Evolutionary conservation across 2,329 filamentous ascomycete genomes (phyloP).

Genomic region (Ophioceras dolichostomum): DNA sequence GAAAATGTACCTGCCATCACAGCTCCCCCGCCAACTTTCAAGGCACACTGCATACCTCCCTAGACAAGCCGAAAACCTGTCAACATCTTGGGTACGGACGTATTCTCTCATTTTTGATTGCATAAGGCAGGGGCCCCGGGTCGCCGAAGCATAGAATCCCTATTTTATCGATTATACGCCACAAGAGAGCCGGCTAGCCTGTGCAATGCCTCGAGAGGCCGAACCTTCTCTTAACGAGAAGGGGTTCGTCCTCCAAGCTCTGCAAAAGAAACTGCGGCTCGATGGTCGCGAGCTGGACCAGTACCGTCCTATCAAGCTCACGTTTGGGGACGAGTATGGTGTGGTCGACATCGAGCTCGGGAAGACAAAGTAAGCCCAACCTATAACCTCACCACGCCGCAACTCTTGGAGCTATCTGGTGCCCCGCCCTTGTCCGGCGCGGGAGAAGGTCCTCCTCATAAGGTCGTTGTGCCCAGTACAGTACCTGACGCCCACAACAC

Average conservation of each 20-base stretch:
- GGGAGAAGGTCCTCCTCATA: too few relatives aligned
- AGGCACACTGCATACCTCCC: neutral
- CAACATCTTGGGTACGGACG: too few relatives aligned
- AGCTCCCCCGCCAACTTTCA: neutral
- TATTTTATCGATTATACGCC: too few relatives aligned
- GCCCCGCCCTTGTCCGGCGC: too few relatives aligned
- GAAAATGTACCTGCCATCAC: slow-evolving; percentile 6
- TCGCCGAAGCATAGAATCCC: neutral
- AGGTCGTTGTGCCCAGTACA: too few relatives aligned
- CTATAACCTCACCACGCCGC: too few relatives aligned
- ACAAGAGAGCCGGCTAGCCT: too few relatives aligned
- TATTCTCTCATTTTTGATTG: neutral
- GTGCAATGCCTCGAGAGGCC: slow-evolving; percentile 79
- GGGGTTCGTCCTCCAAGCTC: slow-evolving; percentile 71
- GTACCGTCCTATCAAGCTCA: slow-evolving; percentile 64
- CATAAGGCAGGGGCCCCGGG: neutral
- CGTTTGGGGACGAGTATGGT: slow-evolving; percentile 84
- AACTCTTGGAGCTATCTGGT: too few relatives aligned
- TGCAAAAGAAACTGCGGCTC: slow-evolving; percentile 68
- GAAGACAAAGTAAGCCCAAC: slow-evolving; percentile 60
- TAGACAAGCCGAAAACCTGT: neutral
- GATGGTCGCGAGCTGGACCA: slow-evolving; percentile 75
- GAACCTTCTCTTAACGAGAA: slow-evolving; percentile 84
- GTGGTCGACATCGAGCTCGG: slow-evolving; percentile 78
- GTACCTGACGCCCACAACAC: too few relatives aligned